These are phyloP conservation scores for Punica granatum DNA, from an alignment of 345 rosid genomes.

Conservation along the genomic window DNA sequence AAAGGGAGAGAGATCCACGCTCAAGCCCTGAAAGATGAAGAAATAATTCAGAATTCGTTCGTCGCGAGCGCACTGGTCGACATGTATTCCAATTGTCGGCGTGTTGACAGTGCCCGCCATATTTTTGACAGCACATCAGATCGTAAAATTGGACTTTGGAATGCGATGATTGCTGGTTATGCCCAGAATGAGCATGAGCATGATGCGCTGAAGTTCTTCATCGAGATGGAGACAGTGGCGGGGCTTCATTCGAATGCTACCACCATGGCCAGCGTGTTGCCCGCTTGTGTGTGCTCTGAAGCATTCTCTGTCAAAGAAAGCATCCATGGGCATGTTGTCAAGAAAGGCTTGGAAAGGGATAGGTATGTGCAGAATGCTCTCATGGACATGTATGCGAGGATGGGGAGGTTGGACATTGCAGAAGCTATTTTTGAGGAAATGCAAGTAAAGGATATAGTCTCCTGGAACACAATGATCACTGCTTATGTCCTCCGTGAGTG, in stretches of 20 bases:
- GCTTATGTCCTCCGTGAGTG: conserved; percentile 53
- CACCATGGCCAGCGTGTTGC: conserved; percentile 72
- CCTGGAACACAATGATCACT: conserved; percentile 86
- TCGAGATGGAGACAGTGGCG: conserved; percentile 54
- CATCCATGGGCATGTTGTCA: conserved; percentile 66
- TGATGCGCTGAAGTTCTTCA: conserved; percentile 60
- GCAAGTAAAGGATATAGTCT: conserved; percentile 62
- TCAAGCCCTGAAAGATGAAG: conserved; percentile 57
- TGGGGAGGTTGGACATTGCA: conserved; percentile 54
- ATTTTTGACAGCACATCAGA: conserved; percentile 49
- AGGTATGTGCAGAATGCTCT: conserved; percentile 80
- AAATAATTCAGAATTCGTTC: conserved; percentile 59
- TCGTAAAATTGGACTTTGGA: conserved; percentile 59
- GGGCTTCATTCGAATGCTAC: conserved; percentile 67
- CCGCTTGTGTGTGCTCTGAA: conserved; percentile 57
- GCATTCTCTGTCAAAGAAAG: conserved; percentile 52
- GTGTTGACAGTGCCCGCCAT: conserved; percentile 49
- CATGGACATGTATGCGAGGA: conserved; percentile 77
- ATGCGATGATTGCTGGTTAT: conserved; percentile 90
- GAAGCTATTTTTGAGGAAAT: conserved; percentile 46
- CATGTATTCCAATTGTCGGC: conserved; percentile 79
- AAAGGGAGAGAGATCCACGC: conserved; percentile 81
- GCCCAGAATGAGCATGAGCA: conserved; percentile 60
- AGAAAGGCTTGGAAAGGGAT: conserved; percentile 53
- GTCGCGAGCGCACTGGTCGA: conserved; percentile 91